Evolutionary conservation across 2,329 filamentous ascomycete genomes (phyloP), one percentile per base, ranked within the genome.

Genomic region (Rhinocladiella similis): DNA sequence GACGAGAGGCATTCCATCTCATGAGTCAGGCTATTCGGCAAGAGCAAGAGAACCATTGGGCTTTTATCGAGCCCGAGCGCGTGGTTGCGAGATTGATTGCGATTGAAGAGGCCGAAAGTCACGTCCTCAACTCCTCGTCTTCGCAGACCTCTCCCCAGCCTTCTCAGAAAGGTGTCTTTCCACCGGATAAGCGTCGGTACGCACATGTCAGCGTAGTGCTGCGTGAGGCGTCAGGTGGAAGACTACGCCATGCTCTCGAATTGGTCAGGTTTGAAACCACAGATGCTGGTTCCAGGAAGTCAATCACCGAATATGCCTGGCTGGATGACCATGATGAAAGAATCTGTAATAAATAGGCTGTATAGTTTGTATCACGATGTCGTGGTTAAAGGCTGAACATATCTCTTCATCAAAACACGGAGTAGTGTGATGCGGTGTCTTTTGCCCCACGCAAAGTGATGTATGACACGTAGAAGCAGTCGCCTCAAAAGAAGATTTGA

Each of bases 171-270:
- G 7, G 29, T 10, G 29, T 12, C 29, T 33, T 62, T n/a, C 57
- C 59, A 41, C 59, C 59, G 35, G 59, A 62, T 47, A 50, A 53
- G 20, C 59, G 56, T 6, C 56, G 59, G 3, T 57, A 54, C 27
- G 53, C 53, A 6, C 53, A 52, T 43, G 35, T 47, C 41, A 57
- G 47, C 42, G 50, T 57, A 6, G 53, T 59, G 36, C 35, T 29
- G 14, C 53, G 53, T 12, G 47, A 46, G 22, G 50, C 46, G n/a
- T 25, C 45, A 7, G 53, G 46, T 18, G 50, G 56, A 4, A 50
- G 42, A 27, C 53, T 22, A n/a, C 53, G 59, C 16, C 56, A 42
- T 45, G 59, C 59, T 41, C 56, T 62, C 14, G 50, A 59, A 27
- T n/a, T 62, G 42, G 54, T 39, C 53, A 56, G 59, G 19, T 59